These are phyloP conservation scores for Entomortierella chlamydospora DNA, from an alignment of 192 early-diverging fungal genomes.

Conservation along the genomic window DNA sequence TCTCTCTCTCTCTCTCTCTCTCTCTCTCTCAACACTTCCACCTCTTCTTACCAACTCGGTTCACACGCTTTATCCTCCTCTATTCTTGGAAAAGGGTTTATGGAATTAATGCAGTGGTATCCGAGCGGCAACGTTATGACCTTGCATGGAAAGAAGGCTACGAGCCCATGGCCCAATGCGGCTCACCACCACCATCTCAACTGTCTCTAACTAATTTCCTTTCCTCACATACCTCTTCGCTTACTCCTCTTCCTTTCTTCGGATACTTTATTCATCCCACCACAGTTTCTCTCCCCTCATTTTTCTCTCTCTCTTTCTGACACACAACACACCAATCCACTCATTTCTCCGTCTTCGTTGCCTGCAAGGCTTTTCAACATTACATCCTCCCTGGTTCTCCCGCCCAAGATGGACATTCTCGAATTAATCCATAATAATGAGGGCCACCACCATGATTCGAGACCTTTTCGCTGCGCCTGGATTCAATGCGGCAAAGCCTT, in stretches of 20 bases:
- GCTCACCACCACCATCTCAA: too few relatives aligned
- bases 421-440: constrained; percentile 63
- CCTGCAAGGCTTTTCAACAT: constrained; percentile 37
- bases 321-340: neutral
- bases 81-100: neutral
- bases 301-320: neutral
- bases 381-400: constrained; percentile 20
- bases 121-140: neutral
- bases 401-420: constrained; percentile 65
- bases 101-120: neutral
- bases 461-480: constrained; percentile 69
- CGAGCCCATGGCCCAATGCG: too few relatives aligned
- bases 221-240: too few relatives aligned
- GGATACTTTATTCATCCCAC: neutral
- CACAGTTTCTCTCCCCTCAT: neutral
- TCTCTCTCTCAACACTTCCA: neutral
- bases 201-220: too few relatives aligned
- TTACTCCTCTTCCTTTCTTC: too few relatives aligned
- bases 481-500: constrained; percentile 76
- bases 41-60: neutral
- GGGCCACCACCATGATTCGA: constrained; percentile 54
- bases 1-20: neutral
- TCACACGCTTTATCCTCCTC: neutral
- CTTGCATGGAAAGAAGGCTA: neutral
- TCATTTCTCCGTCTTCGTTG: neutral